phyloP scores from a whole-genome alignment of 345 rosid genomes.

The Melaleuca alternifolia region DNA sequence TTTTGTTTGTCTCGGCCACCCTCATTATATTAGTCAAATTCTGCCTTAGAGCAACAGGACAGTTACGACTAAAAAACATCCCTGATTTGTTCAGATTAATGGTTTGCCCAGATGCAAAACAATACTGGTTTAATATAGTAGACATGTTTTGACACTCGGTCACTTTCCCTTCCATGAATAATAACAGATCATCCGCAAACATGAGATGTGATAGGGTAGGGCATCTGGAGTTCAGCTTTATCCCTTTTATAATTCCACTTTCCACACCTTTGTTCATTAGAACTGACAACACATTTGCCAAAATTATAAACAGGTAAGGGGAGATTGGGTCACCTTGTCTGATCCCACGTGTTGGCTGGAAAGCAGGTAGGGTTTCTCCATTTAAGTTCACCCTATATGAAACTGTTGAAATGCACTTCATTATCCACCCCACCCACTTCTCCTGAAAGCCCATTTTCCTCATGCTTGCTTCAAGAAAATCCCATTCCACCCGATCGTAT shows the following conservation, averaged over 20 bases:
- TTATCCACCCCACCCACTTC: neutral
- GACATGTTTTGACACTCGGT: neutral
- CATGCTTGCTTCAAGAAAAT: neutral
- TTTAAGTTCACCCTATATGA: neutral
- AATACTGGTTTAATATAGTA: too few relatives aligned
- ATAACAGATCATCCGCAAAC: neutral
- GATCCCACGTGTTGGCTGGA: neutral
- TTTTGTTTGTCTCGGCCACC: rapidly evolving
- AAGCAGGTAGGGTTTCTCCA: neutral
- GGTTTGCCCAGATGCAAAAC: too few relatives aligned
- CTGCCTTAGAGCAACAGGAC: rapidly evolving
- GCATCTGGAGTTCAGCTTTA: neutral
- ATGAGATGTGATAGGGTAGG: neutral
- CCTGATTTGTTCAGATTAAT: too few relatives aligned
- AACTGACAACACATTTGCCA: neutral
- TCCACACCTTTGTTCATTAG: neutral
- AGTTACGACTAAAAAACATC: too few relatives aligned
- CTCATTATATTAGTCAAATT: neutral
- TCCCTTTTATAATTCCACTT: neutral
- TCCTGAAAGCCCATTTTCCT: too few relatives aligned
- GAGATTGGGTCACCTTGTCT: neutral
- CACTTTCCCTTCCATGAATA: neutral
- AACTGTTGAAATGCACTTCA: neutral
- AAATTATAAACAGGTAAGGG: neutral
- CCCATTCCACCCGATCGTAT: neutral